Evolutionary conservation across 83 land plant species (phyloP), one percentile per base, ranked within the genome.

Genomic region (Thuja plicata): DNA sequence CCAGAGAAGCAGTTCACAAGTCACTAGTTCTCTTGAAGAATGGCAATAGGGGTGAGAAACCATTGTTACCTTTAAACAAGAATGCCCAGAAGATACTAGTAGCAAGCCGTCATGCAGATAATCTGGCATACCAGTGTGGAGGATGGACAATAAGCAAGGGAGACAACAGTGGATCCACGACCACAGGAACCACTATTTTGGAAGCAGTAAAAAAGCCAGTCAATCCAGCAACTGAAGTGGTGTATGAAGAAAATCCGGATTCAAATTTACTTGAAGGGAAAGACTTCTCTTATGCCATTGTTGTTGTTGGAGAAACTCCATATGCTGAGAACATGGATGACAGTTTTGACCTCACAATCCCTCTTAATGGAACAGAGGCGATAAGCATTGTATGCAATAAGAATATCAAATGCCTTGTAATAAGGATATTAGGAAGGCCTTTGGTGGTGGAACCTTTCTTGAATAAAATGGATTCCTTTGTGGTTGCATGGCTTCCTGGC

Each of bases 1-100:
- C 96, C 10, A 90, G 99, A 55, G 99, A 96, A 91, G 98, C 97
- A 9, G 98, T 97, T 13, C 91, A 97, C 45, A 96, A 95, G 89
- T 95, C 97, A 34, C 95, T 97, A 80, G 99, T 96, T 87, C 92
- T 96, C 15, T 86, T 97, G 86, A 97, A 96, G 89, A 97, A 97
- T 91, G 99, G 99, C 37, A 95, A 95, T 87, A 88, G 87, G 84
- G 83, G 90, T 37, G 40, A 87, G 38, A 83, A 90, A 73, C 94
- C 94, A 80, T 88, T 97, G 78, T 92, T 97, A 74, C 99, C 97
- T 30, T 81, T 97, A 55, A 90, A 90, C 89, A 96, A 86, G 89
- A 88, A 92, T 41, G 94, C 97, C 3, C 66, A 78, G 84, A 95
- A 88, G 91, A 94, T 97, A 86, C 94, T 97, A 43, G 96, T 97